These are phyloP conservation scores for Dothistroma pini DNA, from an alignment of 2,329 filamentous ascomycete genomes.

Conservation along the genomic window DNA sequence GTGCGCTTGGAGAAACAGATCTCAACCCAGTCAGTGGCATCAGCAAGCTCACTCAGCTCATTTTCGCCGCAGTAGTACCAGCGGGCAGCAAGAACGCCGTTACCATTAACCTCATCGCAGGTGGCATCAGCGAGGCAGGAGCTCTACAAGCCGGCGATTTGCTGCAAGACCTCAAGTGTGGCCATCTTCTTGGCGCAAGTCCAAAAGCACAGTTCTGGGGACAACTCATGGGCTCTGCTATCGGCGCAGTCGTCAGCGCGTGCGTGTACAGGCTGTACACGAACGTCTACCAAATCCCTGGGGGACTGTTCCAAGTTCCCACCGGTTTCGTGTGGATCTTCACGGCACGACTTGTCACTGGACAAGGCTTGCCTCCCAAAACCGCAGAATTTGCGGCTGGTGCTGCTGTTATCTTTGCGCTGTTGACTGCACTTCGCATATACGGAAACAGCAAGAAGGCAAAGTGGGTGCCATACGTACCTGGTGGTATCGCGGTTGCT, in stretches of 20 bases:
- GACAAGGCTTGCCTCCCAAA: conserved; percentile 79
- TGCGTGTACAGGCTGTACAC: conserved; percentile 88
- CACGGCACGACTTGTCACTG: conserved; percentile 87
- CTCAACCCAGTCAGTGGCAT: conserved; percentile 96
- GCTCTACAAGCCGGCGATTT: conserved; percentile 94
- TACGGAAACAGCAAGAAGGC: conserved; percentile 41
- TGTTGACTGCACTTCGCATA: conserved; percentile 68
- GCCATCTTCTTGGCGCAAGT: conserved; percentile 84
- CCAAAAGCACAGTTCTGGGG: conserved; percentile 97
- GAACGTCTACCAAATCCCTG: conserved; percentile 81
- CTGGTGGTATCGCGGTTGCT: conserved; percentile 92
- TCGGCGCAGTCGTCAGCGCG: conserved; percentile 81
- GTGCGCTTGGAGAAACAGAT: conserved; percentile 74
- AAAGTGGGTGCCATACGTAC: conserved; percentile 71
- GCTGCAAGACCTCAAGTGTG: conserved; percentile 96
- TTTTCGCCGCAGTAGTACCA: conserved; percentile 89
- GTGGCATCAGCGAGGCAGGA: conserved; percentile 78
- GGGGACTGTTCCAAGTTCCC: conserved; percentile 86
- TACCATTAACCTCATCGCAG: conserved; percentile 92
- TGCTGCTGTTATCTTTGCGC: conserved; percentile 69
- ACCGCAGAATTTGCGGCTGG: conserved; percentile 74
- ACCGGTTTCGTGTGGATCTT: conserved; percentile 98
- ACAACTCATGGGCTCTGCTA: conserved; percentile 83
- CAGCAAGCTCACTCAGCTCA: conserved; percentile 90
- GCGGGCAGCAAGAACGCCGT: conserved; percentile 76